These are phyloP conservation scores for Jatropha multifida DNA, from an alignment of 441 rosid species.

Conservation along the genomic window DNA sequence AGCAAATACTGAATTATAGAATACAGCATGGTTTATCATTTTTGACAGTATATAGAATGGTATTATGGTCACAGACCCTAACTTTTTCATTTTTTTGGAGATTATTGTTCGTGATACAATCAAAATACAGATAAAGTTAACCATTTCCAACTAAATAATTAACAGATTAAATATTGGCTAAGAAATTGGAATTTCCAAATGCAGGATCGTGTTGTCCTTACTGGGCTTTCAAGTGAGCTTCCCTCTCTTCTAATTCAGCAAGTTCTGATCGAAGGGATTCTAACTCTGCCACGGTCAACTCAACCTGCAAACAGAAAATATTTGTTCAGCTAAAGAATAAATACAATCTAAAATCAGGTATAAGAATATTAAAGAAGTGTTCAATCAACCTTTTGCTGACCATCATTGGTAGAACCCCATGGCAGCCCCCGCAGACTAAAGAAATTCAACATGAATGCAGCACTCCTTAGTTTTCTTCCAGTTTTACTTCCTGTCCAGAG, in stretches of 20 bases:
- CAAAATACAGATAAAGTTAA: neutral
- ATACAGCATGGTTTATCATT: no score
- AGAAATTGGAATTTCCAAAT: neutral
- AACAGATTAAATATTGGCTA: neutral
- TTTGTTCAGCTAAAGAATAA: conserved; percentile 15
- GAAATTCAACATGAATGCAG: conserved; percentile 68
- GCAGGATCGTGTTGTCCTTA: conserved; percentile 37
- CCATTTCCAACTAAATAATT: neutral
- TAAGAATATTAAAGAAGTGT: conserved; percentile 6
- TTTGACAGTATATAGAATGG: neutral
- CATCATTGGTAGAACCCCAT: conserved; percentile 59
- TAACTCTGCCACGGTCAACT: conserved; percentile 63
- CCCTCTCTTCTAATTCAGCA: conserved; percentile 84
- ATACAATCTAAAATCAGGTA: conserved; percentile 10
- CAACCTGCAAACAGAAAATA: conserved; percentile 50
- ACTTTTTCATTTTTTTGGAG: neutral
- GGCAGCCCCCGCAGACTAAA: conserved; percentile 67
- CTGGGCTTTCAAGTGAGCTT: conserved; percentile 88
- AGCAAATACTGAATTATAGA: no score
- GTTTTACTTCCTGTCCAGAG: conserved; percentile 44
- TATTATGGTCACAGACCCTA: neutral
- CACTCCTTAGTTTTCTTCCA: conserved; percentile 35
- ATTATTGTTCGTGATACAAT: neutral
- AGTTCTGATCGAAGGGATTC: conserved; percentile 83
- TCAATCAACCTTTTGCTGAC: conserved; percentile 69